Evolutionary conservation across 2,329 filamentous ascomycete genomes (phyloP), one percentile per base, ranked within the genome.

Genomic region (Sphaerostilbella broomeana): DNA sequence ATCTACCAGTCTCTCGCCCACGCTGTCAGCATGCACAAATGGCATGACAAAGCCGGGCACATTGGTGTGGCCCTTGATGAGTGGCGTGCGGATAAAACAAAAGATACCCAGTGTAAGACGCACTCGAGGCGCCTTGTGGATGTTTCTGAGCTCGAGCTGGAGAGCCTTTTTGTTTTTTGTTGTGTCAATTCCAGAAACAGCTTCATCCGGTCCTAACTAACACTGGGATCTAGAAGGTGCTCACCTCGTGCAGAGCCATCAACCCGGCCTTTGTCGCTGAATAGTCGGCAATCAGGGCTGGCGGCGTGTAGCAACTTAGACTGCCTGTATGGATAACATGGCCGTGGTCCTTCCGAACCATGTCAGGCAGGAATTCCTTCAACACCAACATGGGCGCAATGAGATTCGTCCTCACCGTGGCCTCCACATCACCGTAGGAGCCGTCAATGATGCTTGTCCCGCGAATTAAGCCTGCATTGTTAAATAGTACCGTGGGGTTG

Each of bases 321-420:
- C 70, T 75, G 6, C 78, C 74, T 17, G 81, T 67, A 3, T 75
- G 81, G 34, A 83, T 70, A 28, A 84, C 61, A 61, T 81, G 79
- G 5, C 80, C 79, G 55, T 83, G 79, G 54, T 82, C 75, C 2
- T 51, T 51, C 9, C 56, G 51, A 18, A 76, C 60, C 70, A 84
- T 80, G 15, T 63, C 52, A 0, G 78, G 78, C 3, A 82, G 56
- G 54, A 82, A 81, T 43, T 79, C 70, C 51, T 76, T 31, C 65
- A 61, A 29, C 72, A 69, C 58, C 11, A 72, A 68, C 59, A 79
- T 80, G 52, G 81, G 79, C 0, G 73, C 64, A 7, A 79, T 59
- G 1, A 75, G 64, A 56, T 84, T 84, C 24, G 55, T 59, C 33
- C 48, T 48, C 16, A 62, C 37, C 4, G 56, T 60, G 3, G 52